Evolutionary conservation across 1,139 yeast species (phyloP), one percentile per base, ranked within the genome.

Genomic region (Blastobotrys ciferrii): DNA sequence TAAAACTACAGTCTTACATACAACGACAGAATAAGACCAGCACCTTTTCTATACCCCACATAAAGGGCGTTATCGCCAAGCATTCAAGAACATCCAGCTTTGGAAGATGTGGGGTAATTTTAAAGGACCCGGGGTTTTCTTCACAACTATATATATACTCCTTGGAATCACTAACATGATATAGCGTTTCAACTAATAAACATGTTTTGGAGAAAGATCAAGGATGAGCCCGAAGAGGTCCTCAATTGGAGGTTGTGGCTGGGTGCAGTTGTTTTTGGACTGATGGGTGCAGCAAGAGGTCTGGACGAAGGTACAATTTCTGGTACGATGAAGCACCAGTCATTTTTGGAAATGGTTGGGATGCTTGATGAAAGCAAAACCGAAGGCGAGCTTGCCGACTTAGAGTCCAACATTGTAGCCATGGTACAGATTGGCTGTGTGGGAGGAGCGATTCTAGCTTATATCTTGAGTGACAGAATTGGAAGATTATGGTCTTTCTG

Each of bases 341-440:
- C 78, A 1, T 80, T 80, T 61, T 63, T 61, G 41, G 45, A 58
- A 2, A 68, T 65, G 51, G 78, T 78, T 58, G 82, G 82, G 1
- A 68, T 80, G 37, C 55, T 59, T 19, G 81, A 77, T 55, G 59
- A 65, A n/a, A 38, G 15, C 2, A 12, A 30, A 25, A 28, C 32
- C 18, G 13, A 42, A 75, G 15, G 12, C 31, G 32, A 38, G 82
- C 37, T 33, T 15, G 37, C 82, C 12, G 69, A 75, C 52, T 61
- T 73, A 55, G 74, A 72, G 53, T 78, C 83, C 6, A 79, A 78
- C 58, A 78, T 80, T 56, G 75, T 80, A 1, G 70, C 83, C 6
- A 80, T 80, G 84, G 84, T 80, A 3, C 82, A 78, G 58, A 63
- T 80, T 37, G 84, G 84, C 2, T 74, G 81, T 18, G 74, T 80